Evolutionary conservation across 2,329 filamentous ascomycete species (phyloP), one percentile per base, ranked within the genome.

Genomic region (Epichloe coenophiala): DNA sequence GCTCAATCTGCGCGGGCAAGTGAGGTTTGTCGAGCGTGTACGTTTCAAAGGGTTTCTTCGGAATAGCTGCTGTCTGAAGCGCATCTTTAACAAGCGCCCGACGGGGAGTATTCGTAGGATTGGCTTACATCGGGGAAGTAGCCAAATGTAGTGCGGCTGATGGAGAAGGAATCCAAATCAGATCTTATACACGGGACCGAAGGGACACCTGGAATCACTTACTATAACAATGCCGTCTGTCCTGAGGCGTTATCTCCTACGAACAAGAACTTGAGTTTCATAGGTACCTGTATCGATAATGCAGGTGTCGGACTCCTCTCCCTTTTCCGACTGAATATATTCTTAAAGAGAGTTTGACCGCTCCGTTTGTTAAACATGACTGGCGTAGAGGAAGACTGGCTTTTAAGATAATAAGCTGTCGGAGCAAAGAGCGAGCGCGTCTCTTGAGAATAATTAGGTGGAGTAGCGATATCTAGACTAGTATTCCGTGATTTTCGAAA

Each of bases 211-310:
- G 43, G 15, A 38, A 8, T 31, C n/a, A 49, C 64, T 49, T 42
- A 69, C 67, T 67, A 69, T 17, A 69, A 56, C 49, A 69, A 55
- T 11, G 65, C 67, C 1, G 67, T 69, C 57, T 69, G 67, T 2
- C 67, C 67, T 2, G 59, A 57, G 0, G 46, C 50, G 2, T 56
- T 56, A 17, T 60, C 59, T 0, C 67, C 67, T 1, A 69, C 64
- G 52, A 68, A 69, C 51, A 69, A 51, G 50, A 68, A 67, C 39
- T 63, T 66, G 27, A 69, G 50, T 11, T 58, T 56, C 9, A 64
- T 47, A 4, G 47, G 44, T 33, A 19, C 21, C 12, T 15, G 36
- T 1, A 23, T 6, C 3, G 38, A 23, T 3, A n/a, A 23, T 19
- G 43, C 17, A 19, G 47, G 52, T 21, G 52, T 46, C 2, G 48